Base-by-base conservation (phyloP, 1,139 yeast species). In the Candida freyschussii region DNA sequence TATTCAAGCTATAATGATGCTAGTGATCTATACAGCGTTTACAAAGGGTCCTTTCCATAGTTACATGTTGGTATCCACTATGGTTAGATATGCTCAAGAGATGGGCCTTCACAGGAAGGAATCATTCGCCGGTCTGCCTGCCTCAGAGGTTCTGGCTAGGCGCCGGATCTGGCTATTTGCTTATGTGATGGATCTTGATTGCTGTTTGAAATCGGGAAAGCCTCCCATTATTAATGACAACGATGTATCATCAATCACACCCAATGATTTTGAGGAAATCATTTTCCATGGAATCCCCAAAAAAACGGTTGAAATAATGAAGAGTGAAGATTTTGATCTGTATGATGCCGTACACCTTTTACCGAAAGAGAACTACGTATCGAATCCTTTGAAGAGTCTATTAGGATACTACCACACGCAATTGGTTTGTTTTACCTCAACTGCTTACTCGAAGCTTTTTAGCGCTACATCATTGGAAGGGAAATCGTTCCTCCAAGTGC, bases 21-120 rank as follows among this genome's bases (percentile, higher is more conserved):
- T 78, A 32, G 56, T 69, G 4, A 42, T 64, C 4, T 72, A 66
- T 46, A 57, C 72, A 8, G 77, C 74, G 30, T 60, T 65, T 29
- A 55, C 67, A 48, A 53, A 69, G 11, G 52, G 62, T 6, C 63
- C 73, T 13, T 69, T 68, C 22, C 56, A 63, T 5, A 63, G 68
- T 22, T 69, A 65, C 45, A 59, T 67, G 21, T 47, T 78, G 9
- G 52, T 67, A 0, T 58, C 78, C 0, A 65, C 72, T 7, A 79
- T 79, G 1, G 65, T 75, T 3, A 60, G 85, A 35, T 69, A 65
- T 43, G 83, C 85, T 0, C 77, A 71, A 43, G 80, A 75, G 30
- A 55, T 79, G 36, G 93, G 93, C 0, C 57, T 83, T 16, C 83
- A 82, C 48, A 57, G 85, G 21, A 58, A 57, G 12, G 85, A 79